These are phyloP conservation scores for Thymus mandschuricus DNA, from an alignment of 257 asterid genomes.

Conservation along the genomic window DNA sequence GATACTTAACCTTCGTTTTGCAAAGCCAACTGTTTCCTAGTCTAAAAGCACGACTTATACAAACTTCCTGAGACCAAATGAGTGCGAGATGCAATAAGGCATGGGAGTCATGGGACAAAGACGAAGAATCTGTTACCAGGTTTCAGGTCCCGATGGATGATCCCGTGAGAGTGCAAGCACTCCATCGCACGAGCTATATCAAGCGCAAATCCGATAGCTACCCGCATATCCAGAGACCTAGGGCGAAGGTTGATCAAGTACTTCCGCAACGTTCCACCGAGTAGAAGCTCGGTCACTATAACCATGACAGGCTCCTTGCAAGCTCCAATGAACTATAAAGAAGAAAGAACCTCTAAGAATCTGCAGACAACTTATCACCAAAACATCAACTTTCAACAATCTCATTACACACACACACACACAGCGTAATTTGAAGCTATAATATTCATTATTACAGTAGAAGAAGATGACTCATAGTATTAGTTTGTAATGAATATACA, in stretches of 20 bases:
- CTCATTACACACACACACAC: slow-evolving; percentile 15
- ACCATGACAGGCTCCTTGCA: slow-evolving; percentile 96
- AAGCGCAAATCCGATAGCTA: slow-evolving; percentile 80
- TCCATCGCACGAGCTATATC: slow-evolving; percentile 98
- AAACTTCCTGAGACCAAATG: not conserved
- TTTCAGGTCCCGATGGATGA: slow-evolving; percentile 90
- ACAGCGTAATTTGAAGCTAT: slow-evolving; percentile 4
- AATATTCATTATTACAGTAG: slow-evolving; percentile 12
- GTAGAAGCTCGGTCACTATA: slow-evolving; percentile 82
- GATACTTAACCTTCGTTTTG: not conserved
- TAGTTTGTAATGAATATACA: slow-evolving; percentile 17
- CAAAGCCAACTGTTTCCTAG: slow-evolving; percentile 12
- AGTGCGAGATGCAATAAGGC: not conserved
- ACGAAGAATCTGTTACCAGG: slow-evolving; percentile 57
- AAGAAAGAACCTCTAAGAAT: slow-evolving; percentile 26
- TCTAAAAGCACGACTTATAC: slow-evolving; percentile 5
- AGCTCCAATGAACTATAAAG: slow-evolving; percentile 83
- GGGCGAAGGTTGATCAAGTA: slow-evolving; percentile 74
- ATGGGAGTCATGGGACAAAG: not conserved
- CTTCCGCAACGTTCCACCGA: slow-evolving; percentile 84
- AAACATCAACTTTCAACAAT: slow-evolving; percentile 1
- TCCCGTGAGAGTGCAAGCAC: slow-evolving; percentile 88
- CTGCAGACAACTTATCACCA: not conserved
- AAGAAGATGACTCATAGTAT: not conserved
- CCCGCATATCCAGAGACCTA: slow-evolving; percentile 63